Base-by-base conservation (phyloP, 257 asterid species). In the Coffea eugenioides region DNA sequence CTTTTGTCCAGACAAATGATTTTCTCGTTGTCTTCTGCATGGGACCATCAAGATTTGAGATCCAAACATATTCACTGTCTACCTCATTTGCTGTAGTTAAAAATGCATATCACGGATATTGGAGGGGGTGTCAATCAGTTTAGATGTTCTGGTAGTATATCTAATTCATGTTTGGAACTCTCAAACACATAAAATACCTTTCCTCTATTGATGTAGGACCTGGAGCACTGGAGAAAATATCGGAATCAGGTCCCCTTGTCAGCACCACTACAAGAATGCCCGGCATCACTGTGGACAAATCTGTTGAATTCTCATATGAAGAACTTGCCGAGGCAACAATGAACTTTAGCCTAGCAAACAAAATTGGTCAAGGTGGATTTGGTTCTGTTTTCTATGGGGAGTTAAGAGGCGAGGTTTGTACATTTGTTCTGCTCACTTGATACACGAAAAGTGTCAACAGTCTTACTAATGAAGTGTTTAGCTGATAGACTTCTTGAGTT, bases 331-430 rank as follows among this genome's bases (percentile, higher is more conserved):
- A 62, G 39, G 97, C 97, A 61, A 87, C 94, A 48, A 68, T 88
- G 70, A 82, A 91, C 85, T 94, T 94, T 80, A 80, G 79, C 83
- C 11, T 89, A 34, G 87, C 88, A 65, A 71, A 86, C 65, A 92
- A 94, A 81, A 94, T 92, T 8, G 98, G 97, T 21, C 97, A 94
- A 89, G 98, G 98, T 76, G 97, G 97, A 52, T 92, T 89, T 76
- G 98, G 95, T 76, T 73, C 97, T 74, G 98, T 94, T 81, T 94
- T 65, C 83, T 91, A 89, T 61, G 97, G 84, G 20, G 97, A 89
- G 83, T 81, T 94, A 64, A 86, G 97, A 82, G 98, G 95, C 85
- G 94, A 94, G 98, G 98, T 94, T 81, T 36, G 94, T 80, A 73
- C 74, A 74, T 71, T 65, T 21, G 27, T 34, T 70, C 65, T 66